phyloP scores from a whole-genome alignment of 768 basidiomycete species.

The Lactarius deliciosus region DNA sequence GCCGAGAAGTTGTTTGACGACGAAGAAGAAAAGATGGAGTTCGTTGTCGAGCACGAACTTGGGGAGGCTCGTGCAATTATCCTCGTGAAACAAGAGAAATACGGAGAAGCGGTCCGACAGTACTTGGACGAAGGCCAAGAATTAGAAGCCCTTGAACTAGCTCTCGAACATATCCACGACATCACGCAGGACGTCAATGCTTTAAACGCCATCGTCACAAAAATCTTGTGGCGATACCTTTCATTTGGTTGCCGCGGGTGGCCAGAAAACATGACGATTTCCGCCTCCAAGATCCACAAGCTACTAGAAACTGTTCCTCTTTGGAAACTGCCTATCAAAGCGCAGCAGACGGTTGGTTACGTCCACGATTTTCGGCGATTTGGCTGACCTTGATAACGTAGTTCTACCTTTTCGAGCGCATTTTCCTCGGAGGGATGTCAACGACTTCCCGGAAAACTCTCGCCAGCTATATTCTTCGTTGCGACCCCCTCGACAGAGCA shows the following conservation, averaged over 20 bases:
- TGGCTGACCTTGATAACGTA: neutral
- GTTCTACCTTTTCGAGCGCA: conserved; percentile 16
- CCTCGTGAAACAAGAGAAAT: conserved; percentile 44
- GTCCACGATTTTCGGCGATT: neutral
- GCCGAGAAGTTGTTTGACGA: conserved; percentile 49
- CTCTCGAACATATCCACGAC: conserved; percentile 39
- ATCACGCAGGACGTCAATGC: conserved; percentile 32
- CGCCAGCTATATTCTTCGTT: conserved; percentile 8
- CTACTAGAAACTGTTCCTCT: neutral
- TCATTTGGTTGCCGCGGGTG: conserved; percentile 21
- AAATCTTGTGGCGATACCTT: conserved; percentile 40
- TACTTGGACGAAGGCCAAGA: conserved; percentile 49
- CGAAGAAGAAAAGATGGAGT: conserved; percentile 59
- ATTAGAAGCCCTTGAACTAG: conserved; percentile 47
- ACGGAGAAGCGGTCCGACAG: conserved; percentile 52
- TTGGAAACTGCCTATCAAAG: neutral
- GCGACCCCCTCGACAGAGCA: neutral
- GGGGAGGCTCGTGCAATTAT: conserved; percentile 49
- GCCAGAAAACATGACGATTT: neutral
- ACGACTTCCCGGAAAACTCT: neutral
- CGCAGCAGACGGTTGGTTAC: conserved; percentile 1
- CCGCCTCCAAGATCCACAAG: neutral
- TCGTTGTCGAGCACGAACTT: conserved; percentile 55
- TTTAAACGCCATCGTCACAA: conserved; percentile 35
- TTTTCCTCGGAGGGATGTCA: neutral